Conservation (phyloP, 495 filamentous ascomycete genomes). For the Geopyxis carbonaria region DNA sequence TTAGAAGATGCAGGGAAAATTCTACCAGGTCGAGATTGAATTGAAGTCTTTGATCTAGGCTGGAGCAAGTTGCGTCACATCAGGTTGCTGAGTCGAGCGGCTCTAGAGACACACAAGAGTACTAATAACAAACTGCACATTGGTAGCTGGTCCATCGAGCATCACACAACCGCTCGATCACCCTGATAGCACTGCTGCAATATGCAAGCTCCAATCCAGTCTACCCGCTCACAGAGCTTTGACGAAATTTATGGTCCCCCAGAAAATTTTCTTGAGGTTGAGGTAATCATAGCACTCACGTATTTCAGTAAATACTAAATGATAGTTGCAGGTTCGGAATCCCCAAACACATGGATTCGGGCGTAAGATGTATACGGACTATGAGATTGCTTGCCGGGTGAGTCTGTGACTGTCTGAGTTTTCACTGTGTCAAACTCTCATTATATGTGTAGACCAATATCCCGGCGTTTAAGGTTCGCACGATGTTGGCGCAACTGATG, state of each 20-base stretch:
- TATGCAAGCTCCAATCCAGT: constrained; percentile 27
- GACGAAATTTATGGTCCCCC: constrained; percentile 98
- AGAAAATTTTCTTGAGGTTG: constrained; percentile 97
- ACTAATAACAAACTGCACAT: no score
- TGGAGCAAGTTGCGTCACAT: no score
- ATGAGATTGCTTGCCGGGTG: constrained; percentile 77
- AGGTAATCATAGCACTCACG: no score
- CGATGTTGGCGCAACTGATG: constrained; percentile 9
- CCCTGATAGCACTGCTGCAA: no score
- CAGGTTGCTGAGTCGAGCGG: no score
- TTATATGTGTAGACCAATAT: constrained; percentile 63
- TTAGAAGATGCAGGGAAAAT: no score
- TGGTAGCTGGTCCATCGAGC: no score
- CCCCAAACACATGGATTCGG: constrained; percentile 91
- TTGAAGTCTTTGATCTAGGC: no score
- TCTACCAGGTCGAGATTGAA: no score
- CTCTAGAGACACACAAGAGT: no score
- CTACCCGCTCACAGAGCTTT: constrained; percentile 66
- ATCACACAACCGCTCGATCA: no score
- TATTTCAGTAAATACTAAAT: not conserved
- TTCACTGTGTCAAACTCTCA: not conserved
- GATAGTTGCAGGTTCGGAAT: constrained; percentile 87
- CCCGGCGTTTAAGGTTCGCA: constrained; percentile 87
- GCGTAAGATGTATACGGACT: constrained; percentile 94
- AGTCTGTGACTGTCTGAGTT: not conserved